Evolutionary conservation across 2,329 filamentous ascomycete genomes (phyloP), one percentile per base, ranked within the genome.

Genomic region (Mycocentrospora acerina): DNA sequence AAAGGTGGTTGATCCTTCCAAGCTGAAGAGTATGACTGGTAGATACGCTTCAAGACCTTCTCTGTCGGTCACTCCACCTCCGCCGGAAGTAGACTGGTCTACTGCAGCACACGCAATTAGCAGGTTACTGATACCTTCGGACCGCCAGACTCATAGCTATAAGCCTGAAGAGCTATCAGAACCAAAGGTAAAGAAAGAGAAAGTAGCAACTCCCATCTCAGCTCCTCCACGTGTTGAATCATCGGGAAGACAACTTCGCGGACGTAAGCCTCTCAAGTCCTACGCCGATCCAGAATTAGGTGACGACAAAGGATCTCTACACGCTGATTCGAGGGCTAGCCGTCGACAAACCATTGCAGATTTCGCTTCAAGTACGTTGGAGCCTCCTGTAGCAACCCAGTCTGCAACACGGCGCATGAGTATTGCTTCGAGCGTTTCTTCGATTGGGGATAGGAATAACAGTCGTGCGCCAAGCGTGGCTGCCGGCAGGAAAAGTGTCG

Each of bases 81-180:
- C 85, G 1, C 89, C 90, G 3, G 86, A 90, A 29, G 85, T 97
- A 1, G 79, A 87, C 29, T 97, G 91, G 93, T 80, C 84, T 0
- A 79, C 85, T 18, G 90, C 90, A n/a, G 80, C 88, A 0, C 80
- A 88, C 54, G 90, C 95, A 61, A 71, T 97, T 10, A 87, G 83
- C 57, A 90, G 88, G 60, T 66, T 94, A 4, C 77, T 97, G 15
- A 86, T 96, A 40, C 93, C 91, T 0, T 75, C 74, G 0, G 77
- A 85, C 50, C 80, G 90, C 3, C 81, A 89, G 53, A 90, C 86
- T 0, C 77, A 76, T 35, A 95, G 90, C 68, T 88, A 79, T 66
- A 85, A 75, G 22, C 78, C 83, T 7, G 87, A 94, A 52, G 90
- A 96, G 30, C 75, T 97, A 6, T 79, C 37, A 69, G 82, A 52